These are phyloP conservation scores for Postia placenta DNA, from an alignment of 768 basidiomycete species.

Conservation along the genomic window DNA sequence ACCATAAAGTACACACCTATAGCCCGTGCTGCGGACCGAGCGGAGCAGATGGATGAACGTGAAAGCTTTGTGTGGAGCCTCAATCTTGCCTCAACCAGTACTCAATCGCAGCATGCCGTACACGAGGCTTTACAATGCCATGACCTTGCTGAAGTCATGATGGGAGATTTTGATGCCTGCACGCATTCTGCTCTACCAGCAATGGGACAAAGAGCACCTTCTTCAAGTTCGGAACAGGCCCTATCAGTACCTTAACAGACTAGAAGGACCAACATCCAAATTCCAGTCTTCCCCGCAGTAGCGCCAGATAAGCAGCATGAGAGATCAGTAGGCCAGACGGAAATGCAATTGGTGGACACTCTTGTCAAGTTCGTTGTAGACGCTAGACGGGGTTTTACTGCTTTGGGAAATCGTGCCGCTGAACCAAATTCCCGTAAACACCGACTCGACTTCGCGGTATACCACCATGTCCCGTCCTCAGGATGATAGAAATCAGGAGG, in stretches of 20 bases:
- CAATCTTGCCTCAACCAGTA: too few relatives aligned
- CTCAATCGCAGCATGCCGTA: too few relatives aligned
- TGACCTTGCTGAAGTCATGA: too few relatives aligned
- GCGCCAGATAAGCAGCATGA: neutral
- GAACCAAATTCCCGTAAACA: constrained; percentile 12
- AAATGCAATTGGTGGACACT: neutral
- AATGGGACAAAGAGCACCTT: too few relatives aligned
- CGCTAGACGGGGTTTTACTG: too few relatives aligned
- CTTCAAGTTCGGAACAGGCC: neutral
- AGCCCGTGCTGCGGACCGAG: too few relatives aligned
- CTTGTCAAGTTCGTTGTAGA: neutral
- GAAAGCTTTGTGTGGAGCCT: too few relatives aligned
- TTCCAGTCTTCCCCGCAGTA: neutral
- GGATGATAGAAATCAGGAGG: constrained; percentile 57
- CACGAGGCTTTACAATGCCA: too few relatives aligned
- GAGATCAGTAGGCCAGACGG: neutral
- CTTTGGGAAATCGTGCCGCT: constrained; percentile 6
- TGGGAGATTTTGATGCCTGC: too few relatives aligned
- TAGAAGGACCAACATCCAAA: neutral
- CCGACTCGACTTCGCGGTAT: constrained; percentile 3
- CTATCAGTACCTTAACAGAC: neutral
- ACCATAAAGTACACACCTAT: too few relatives aligned
- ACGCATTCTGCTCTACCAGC: too few relatives aligned
- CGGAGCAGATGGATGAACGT: too few relatives aligned
- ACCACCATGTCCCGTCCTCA: constrained; percentile 37